Base-by-base conservation (phyloP, 2,329 filamentous ascomycete genomes). In the Cadophora malorum region DNA sequence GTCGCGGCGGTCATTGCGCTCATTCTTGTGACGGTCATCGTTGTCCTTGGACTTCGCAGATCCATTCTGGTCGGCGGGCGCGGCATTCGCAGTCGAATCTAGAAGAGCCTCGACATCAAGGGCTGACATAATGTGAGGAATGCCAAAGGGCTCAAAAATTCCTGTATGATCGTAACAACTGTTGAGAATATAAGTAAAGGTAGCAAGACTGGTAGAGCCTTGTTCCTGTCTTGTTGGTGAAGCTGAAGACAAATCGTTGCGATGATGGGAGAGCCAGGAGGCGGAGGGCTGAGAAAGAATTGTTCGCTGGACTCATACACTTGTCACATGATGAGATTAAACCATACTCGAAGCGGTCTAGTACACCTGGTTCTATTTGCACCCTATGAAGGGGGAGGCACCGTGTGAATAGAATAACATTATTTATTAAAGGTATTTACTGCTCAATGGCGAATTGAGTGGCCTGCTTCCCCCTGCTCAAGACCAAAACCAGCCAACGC, bases 21-120 rank as follows among this genome's bases (percentile, higher is more conserved):
- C 86, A 71, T 82, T 80, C 72, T 83, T 88, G 71, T 85, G 83
- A 66, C 86, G 84, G 75, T 84, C 81, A 73, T 89, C 87, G 72
- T 84, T 82, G 71, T 88, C 86, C 71, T 88, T 86, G 73, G 82
- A 78, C 67, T 81, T 80, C 63, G 80, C 63, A 69, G 74, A 72
- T 67, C 76, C 76, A 68, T 77, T 79, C 55, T 73, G 73, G 64
- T 85, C 82, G 64, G 83, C 81, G 67, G 79, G 78, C 69, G 83
- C 81, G 73, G 85, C 84, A 78, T 89, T 90, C 63, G 92, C 92
- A 71, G 92, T 93, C 63, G 91, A 92, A 81, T 97, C 94, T 74
- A 97, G 89, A 72, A 97, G 87, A 73, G 93, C 93, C 84, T 97
- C 94, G 75, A 97, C 93, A 78, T 97, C 93, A 74, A 90, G 83